phyloP scores from a whole-genome alignment of 192 early-diverging fungal species.

The Umbelopsis vinacea region DNA sequence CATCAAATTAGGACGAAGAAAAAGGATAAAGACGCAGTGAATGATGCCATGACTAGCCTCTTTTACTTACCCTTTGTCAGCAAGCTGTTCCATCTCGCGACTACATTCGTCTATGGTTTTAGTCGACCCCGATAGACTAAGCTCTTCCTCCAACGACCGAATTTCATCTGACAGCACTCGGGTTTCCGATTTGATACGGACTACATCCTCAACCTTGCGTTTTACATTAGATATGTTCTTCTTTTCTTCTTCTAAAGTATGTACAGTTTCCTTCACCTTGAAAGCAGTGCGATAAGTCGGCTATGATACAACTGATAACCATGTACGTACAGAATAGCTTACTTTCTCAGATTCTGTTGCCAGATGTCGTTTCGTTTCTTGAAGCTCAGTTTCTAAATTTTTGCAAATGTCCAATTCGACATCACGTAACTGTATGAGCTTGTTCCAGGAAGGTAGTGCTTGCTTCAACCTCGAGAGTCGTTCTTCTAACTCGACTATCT shows the following conservation, averaged over 20 bases:
- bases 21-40: conserved; percentile 37
- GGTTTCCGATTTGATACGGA: conserved; percentile 44
- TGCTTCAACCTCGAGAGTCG: conserved; percentile 36
- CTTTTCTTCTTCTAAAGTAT: conserved; percentile 40
- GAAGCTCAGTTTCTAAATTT: conserved; percentile 13
- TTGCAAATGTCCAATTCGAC: conserved; percentile 53
- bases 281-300: not conserved
- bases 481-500: conserved; percentile 48
- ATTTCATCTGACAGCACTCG: conserved; percentile 51
- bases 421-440: conserved; percentile 47
- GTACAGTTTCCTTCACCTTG: conserved; percentile 13
- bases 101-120: conserved; percentile 74
- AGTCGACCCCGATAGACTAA: conserved; percentile 59
- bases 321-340: not conserved
- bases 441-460: conserved; percentile 49
- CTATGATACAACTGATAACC: not conserved
- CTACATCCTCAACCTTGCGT: conserved; percentile 43
- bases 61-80: conserved; percentile 46
- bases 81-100: conserved; percentile 54
- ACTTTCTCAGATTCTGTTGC: conserved; percentile 38
- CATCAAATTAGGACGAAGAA: not conserved
- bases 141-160: conserved; percentile 46
- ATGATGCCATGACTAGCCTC: conserved; percentile 22
- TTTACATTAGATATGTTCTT: conserved; percentile 31
- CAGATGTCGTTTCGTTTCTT: conserved; percentile 33